Conservation (phyloP, 805 yeast species). For the Saccharomycopsis selenospora region DNA sequence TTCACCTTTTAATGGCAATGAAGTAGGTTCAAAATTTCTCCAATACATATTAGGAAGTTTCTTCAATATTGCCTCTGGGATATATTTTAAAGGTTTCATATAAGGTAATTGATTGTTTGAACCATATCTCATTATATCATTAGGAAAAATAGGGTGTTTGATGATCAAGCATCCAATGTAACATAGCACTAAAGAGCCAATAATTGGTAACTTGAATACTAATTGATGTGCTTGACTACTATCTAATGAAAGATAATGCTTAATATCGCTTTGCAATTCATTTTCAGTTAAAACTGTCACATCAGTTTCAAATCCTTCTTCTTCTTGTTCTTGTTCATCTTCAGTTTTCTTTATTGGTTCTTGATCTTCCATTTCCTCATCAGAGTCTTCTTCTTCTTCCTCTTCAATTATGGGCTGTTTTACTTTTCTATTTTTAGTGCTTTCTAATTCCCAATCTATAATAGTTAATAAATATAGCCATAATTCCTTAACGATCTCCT, state of each 20-base stretch:
- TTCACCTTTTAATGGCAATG: conserved; percentile 34
- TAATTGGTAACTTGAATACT: conserved; percentile 20
- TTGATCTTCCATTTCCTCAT: conserved; percentile 13
- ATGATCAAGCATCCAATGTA: conserved; percentile 46
- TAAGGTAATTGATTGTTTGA: conserved; percentile 43
- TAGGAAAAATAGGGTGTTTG: conserved; percentile 42
- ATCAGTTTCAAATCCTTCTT: conserved; percentile 21
- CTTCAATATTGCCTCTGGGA: conserved; percentile 35
- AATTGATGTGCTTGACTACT: neutral
- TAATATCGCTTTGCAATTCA: conserved; percentile 6
- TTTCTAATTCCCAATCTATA: conserved; percentile 8
- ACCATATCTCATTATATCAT: conserved; percentile 40
- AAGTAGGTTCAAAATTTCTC: conserved; percentile 33
- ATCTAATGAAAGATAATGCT: neutral
- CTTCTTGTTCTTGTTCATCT: conserved; percentile 19
- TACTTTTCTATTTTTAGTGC: neutral
- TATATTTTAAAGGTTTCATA: conserved; percentile 31
- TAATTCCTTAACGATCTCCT: conserved; percentile 31
- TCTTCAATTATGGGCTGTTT: conserved; percentile 10
- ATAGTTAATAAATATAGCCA: conserved; percentile 30
- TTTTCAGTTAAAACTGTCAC: conserved; percentile 8
- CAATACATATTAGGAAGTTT: conserved; percentile 35
- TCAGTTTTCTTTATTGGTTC: conserved; percentile 5
- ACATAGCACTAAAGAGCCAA: conserved; percentile 32
- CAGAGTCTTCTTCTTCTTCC: conserved; percentile 9